A percentile compares a stretch with the other conserved stretches of the same genome.
Evolutionary conservation across 1,284 basidiomycete species (phyloP).

Genomic region (Cryptococcus floricola): DNA sequence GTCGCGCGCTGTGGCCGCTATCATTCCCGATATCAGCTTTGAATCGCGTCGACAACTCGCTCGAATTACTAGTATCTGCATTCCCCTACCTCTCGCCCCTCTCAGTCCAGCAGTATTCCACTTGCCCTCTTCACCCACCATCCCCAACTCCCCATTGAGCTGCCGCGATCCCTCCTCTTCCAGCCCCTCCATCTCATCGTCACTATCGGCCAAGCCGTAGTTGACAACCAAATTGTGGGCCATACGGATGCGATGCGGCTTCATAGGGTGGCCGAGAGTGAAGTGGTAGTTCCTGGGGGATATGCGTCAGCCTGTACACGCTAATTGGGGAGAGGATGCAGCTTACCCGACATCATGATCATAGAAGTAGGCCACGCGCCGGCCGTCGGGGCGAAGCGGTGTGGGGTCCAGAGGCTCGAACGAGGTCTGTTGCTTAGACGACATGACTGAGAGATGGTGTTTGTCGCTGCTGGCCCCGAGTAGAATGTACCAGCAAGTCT

Average conservation of each 20-base stretch:
- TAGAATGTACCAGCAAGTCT: no score
- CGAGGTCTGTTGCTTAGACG: no score
- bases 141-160: conserved; percentile 19
- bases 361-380: conserved; percentile 28
- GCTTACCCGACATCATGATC: conserved; percentile 35
- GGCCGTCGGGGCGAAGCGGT: conserved; percentile 5
- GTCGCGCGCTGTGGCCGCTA: conserved; percentile 76
- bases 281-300: conserved; percentile 58
- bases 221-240: conserved; percentile 86
- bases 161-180: conserved; percentile 20
- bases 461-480: no score
- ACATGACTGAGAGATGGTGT: no score
- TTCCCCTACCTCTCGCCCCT: conserved; percentile 52
- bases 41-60: not conserved
- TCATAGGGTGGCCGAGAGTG: conserved; percentile 86
- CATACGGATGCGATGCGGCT: conserved; percentile 86
- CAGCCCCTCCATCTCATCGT: conserved; percentile 17
- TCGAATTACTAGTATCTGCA: conserved; percentile 75
- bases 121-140: conserved; percentile 19
- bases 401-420: conserved; percentile 1
- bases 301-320: no score
- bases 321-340: no score
- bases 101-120: conserved; percentile 24
- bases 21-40: not conserved
- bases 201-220: conserved; percentile 64